phyloP scores from a whole-genome alignment of 352 stramenopile species.

The Pythium insidiosum region DNA sequence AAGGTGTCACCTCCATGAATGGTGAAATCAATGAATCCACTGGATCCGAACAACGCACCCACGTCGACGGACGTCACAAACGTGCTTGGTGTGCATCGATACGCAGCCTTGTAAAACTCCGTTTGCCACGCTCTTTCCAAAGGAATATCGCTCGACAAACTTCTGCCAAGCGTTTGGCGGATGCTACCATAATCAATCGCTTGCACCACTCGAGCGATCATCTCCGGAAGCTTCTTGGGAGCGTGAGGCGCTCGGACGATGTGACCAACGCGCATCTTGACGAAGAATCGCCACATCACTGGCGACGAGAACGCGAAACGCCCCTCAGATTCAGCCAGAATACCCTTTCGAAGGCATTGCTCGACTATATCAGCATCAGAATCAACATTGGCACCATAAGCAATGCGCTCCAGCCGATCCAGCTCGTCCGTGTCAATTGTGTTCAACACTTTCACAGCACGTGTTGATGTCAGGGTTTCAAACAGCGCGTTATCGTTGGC shows the following conservation, averaged over 20 bases:
- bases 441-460: conserved; percentile 11
- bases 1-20: conserved; percentile 5
- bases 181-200: conserved; percentile 15
- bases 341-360: conserved; percentile 7
- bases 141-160: too few species aligned
- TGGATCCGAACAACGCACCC: conserved; percentile 15
- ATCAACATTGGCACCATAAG: too few species aligned
- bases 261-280: conserved; percentile 14
- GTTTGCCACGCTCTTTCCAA: conserved; percentile 16
- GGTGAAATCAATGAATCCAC: conserved; percentile 14
- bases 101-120: conserved; percentile 17
- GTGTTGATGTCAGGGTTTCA: conserved; percentile 8
- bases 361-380: conserved; percentile 7
- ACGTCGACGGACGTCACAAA: conserved; percentile 14
- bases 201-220: conserved; percentile 6
- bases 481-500: conserved; percentile 4
- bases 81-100: conserved; percentile 10
- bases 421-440: conserved; percentile 8
- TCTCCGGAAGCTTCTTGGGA: conserved; percentile 7
- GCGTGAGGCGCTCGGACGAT: conserved; percentile 6
- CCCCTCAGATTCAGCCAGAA: conserved; percentile 3
- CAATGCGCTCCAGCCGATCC: conserved; percentile 5
- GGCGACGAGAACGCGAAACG: conserved; percentile 11
- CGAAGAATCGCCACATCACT: conserved; percentile 15
- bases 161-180: not conserved